phyloP scores from a whole-genome alignment of 208 protist genomes.

The Strigomonas oncopelti region DNA sequence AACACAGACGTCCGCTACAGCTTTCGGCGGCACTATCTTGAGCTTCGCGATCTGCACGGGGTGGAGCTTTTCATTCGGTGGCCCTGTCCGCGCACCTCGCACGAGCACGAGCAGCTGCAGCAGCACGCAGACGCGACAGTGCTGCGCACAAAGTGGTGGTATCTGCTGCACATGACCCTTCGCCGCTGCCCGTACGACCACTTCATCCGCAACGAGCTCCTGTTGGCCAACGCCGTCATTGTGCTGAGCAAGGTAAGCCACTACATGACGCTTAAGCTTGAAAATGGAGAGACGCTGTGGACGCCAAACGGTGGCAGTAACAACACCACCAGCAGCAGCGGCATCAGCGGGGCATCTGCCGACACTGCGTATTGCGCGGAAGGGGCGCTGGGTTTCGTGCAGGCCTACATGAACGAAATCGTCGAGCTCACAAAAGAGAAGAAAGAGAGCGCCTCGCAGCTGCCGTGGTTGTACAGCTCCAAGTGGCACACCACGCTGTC shows the following conservation, averaged over 20 bases:
- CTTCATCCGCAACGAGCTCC: constrained; percentile 29
- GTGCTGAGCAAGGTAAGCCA: constrained; percentile 37
- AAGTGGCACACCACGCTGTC: background rate
- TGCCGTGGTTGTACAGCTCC: background rate
- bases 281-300: constrained; percentile 15
- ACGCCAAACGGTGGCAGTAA: constrained; percentile 9
- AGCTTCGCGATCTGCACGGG: constrained; percentile 40
- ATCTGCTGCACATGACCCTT: background rate
- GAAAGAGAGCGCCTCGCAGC: background rate
- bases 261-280: constrained; percentile 40
- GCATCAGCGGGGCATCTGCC: constrained; percentile 14
- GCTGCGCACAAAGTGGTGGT: constrained; percentile 9
- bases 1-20: background rate
- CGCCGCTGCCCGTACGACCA: background rate
- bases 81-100: constrained; percentile 12
- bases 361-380: constrained; percentile 12
- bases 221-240: constrained; percentile 58
- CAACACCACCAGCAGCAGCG: background rate
- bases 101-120: background rate
- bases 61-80: constrained; percentile 69
- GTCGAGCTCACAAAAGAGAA: background rate
- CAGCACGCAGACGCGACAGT: constrained; percentile 10
- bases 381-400: constrained; percentile 37
- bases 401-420: constrained; percentile 29
- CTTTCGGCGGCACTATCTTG: constrained; percentile 40